A percentile compares a stretch with the other conserved stretches of the same genome.
Conservation (phyloP, 2,329 filamentous ascomycete species). For the Geosmithia flava region DNA sequence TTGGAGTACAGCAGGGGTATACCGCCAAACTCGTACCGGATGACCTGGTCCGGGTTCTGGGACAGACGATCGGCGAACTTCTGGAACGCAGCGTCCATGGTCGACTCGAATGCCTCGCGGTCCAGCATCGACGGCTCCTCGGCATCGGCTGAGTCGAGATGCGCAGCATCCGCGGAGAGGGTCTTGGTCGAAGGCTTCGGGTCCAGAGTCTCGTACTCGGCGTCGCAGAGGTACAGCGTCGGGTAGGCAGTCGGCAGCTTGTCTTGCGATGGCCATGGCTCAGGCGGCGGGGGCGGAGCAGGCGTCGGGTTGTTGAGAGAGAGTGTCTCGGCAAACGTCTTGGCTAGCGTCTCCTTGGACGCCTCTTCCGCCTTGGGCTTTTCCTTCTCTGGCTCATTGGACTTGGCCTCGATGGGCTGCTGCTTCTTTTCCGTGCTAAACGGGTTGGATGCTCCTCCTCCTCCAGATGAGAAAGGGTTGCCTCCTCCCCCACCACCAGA, state of each 20-base stretch:
- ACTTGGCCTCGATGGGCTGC: too few species aligned
- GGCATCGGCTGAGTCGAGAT: constrained; percentile 21
- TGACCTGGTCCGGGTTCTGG: constrained; percentile 73
- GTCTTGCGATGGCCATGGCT: constrained; percentile 61
- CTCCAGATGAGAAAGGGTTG: constrained; percentile 30
- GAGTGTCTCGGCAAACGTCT: constrained; percentile 63
- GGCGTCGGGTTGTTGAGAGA: constrained; percentile 44
- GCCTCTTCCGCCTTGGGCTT: constrained; percentile 15
- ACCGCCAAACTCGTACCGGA: constrained; percentile 69
- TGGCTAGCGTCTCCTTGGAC: constrained; percentile 27
- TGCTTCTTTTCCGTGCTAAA: constrained; percentile 10
- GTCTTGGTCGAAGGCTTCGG: constrained; percentile 28
- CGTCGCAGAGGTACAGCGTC: constrained; percentile 67
- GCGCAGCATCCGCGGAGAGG: constrained; percentile 34
- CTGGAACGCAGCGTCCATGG: constrained; percentile 65
- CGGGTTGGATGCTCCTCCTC: constrained; percentile 13
- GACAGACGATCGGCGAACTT: constrained; percentile 66
- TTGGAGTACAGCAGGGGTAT: constrained; percentile 69
- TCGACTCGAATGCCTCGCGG: constrained; percentile 59
- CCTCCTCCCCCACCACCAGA: constrained; percentile 12
- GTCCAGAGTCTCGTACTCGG: constrained; percentile 82
- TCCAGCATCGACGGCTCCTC: constrained; percentile 40
- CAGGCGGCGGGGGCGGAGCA: constrained; percentile 32
- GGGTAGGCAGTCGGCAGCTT: constrained; percentile 63
- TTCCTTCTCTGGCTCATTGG: constrained; percentile 8